phyloP scores from a whole-genome alignment of 2,329 filamentous ascomycete species.

The Geosmithia morbida region DNA sequence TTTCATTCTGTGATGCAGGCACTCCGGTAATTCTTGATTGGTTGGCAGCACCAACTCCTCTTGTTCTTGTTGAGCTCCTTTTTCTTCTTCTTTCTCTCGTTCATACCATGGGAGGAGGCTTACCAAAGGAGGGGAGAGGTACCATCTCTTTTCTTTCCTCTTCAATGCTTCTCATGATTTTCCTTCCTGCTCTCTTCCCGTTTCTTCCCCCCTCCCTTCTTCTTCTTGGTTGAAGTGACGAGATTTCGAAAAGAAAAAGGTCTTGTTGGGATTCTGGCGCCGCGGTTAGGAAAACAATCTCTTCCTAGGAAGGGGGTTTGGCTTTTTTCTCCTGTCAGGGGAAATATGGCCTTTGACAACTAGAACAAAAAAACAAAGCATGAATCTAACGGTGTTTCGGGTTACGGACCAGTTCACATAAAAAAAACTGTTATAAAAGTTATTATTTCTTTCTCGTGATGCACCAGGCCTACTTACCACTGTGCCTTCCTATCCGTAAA shows the following conservation, averaged over 20 bases:
- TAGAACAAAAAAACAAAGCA: slow-evolving; percentile 15
- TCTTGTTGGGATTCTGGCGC: slow-evolving; percentile 1
- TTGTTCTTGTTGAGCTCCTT: not conserved
- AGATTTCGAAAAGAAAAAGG: not conserved
- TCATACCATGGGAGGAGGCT: not conserved
- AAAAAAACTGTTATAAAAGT: not conserved
- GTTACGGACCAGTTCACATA: slow-evolving; percentile 18
- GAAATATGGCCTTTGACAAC: slow-evolving; percentile 13
- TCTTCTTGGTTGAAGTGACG: not conserved
- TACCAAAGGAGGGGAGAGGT: not conserved
- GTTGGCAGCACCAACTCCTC: not conserved
- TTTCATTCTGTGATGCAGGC: not conserved
- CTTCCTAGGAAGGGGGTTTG: not conserved
- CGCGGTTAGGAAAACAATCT: not conserved
- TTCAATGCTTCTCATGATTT: no score
- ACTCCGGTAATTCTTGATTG: not conserved
- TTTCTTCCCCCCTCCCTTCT: not conserved
- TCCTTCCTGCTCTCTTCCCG: no score
- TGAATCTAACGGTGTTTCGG: slow-evolving; percentile 27
- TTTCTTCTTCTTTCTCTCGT: not conserved
- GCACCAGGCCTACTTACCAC: no score
- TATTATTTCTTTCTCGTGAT: no score
- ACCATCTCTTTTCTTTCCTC: no score
- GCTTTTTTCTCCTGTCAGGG: not conserved
- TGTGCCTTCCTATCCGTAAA: no score